Conservation (phyloP, 164 flowering plant genomes). For the Annona squamosa region DNA sequence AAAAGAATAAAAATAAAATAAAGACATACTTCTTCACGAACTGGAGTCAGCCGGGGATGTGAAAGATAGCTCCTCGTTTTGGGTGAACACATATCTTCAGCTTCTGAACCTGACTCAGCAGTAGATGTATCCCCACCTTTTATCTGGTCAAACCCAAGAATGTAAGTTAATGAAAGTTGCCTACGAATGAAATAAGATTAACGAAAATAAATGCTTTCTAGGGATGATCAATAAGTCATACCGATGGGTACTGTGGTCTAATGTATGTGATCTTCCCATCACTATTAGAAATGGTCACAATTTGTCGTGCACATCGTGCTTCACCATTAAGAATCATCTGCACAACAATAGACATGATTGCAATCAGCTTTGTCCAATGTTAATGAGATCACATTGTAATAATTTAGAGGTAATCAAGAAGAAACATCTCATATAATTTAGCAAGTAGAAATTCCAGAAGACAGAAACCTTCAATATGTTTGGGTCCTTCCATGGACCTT, state of each 20-base stretch:
- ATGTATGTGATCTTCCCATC: conserved; percentile 81
- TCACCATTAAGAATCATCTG: conserved; percentile 58
- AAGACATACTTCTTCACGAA: conserved; percentile 70
- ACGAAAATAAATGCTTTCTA: neutral
- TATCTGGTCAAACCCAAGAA: conserved; percentile 29
- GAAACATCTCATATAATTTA: neutral
- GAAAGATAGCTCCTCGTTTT: conserved; percentile 46
- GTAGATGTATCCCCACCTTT: conserved; percentile 91
- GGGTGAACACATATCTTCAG: conserved; percentile 82
- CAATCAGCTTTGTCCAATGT: neutral
- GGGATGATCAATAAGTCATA: conserved; percentile 14
- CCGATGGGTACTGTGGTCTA: conserved; percentile 65
- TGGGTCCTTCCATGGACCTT: conserved; percentile 44
- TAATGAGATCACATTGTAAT: neutral
- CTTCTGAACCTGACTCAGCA: conserved; percentile 95
- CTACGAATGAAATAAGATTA: no score
- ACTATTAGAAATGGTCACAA: conserved; percentile 70
- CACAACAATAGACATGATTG: neutral
- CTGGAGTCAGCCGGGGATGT: conserved; percentile 74
- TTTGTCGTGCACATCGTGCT: conserved; percentile 60
- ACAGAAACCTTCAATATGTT: conserved; percentile 31
- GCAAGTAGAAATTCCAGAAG: neutral
- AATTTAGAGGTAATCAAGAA: neutral
- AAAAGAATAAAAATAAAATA: neutral
- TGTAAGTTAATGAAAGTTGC: neutral